phyloP scores from a whole-genome alignment of 805 yeast genomes.

The Yamadazyma kitorensis region DNA sequence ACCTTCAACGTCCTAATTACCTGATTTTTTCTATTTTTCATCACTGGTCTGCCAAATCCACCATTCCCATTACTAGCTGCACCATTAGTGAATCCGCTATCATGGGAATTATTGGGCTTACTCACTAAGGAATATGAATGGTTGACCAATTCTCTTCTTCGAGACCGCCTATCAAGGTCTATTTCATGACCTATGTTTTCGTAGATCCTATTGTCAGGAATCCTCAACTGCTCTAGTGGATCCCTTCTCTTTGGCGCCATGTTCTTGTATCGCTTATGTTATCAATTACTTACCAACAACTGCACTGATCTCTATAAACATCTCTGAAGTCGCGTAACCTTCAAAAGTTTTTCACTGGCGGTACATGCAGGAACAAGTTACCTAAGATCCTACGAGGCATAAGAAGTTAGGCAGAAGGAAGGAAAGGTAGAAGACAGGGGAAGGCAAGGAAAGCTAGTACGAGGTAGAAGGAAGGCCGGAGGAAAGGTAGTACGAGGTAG shows the following conservation, averaged over 20 bases:
- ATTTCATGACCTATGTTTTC: constrained; percentile 17
- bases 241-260: constrained; percentile 21
- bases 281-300: too few relatives aligned
- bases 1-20: background rate
- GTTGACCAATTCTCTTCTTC: constrained; percentile 14
- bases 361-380: too few relatives aligned
- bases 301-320: too few relatives aligned
- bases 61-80: background rate
- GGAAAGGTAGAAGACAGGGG: too few relatives aligned
- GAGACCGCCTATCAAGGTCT: constrained; percentile 20
- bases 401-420: too few relatives aligned
- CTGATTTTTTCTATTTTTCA: background rate
- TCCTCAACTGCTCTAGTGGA: constrained; percentile 25
- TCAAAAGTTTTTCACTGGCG: too few relatives aligned
- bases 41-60: background rate
- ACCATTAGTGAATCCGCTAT: background rate
- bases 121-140: background rate
- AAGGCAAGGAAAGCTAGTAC: too few relatives aligned
- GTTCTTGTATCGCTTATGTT: too few relatives aligned
- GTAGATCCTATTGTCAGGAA: constrained; percentile 27
- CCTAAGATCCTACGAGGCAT: too few relatives aligned
- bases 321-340: too few relatives aligned
- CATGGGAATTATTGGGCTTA: background rate
- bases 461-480: too few relatives aligned
- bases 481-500: too few relatives aligned